Base-by-base conservation (phyloP, 2,329 filamentous ascomycete genomes). In the Xylaria sp. region DNA sequence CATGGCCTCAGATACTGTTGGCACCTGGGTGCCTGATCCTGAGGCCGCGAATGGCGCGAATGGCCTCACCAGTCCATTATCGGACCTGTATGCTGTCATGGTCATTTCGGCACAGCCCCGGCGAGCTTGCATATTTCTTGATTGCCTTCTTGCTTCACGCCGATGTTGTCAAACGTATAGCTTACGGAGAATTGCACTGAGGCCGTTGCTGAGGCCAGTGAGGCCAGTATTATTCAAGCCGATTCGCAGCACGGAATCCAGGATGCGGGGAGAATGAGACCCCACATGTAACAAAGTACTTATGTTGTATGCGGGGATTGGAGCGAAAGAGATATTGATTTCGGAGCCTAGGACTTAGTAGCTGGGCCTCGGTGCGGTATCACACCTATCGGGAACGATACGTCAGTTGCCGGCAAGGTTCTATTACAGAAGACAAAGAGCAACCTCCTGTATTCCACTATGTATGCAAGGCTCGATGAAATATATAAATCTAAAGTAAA, bases 141-240 rank as follows among this genome's bases (percentile, higher is more conserved):
- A 48, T 33, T 42, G 58, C 53, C 59, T 66, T 23, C n/a, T 38
- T 20, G 36, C 49, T 31, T 9, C 10, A 31, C 23, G 15, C 23
- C 9, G 23, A 33, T 49, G 28, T n/a, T 7, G 28, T 23, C n/a
- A 63, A 59, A 69, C 67, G 63, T 66, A 44, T 10, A 23, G 28
- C 54, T 56, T 59, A 69, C 67, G 63, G 66, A 54, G 33, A 38
- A 36, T n/a, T 44, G 58, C 49, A 49, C 23, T 33, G 54, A 60
- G 23, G 28, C 58, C 26, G 15, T 26, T 46, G 38, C 11, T 49
- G 59, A 59, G 53, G 46, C 64, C 42, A 9, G 23, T 28, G 38
- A 61, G 51, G 63, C 54, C 56, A 60, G n/a, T 10, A 59, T 44
- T 17, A 44, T 33, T 10, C 5, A 33, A 11, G 28, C 15, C 23